Conservation (phyloP, 2,329 filamentous ascomycete species). For the Xylariaceae sp. region DNA sequence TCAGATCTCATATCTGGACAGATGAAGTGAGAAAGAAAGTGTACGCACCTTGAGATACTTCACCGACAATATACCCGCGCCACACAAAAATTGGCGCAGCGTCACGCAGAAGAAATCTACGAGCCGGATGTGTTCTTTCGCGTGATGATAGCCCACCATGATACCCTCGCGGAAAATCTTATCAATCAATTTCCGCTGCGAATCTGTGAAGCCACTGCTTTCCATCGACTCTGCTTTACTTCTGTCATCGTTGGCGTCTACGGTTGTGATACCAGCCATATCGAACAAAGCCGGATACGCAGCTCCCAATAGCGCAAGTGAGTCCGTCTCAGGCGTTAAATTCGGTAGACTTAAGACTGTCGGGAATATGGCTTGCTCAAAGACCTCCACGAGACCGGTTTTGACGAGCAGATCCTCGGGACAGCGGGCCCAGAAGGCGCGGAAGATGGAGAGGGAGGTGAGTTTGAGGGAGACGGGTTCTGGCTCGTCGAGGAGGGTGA, state of each 20-base stretch:
- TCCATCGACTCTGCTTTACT: background rate
- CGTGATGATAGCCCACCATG: constrained; percentile 51
- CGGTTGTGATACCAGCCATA: constrained; percentile 41
- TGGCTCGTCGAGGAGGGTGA: constrained; percentile 63
- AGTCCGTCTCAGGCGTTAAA: constrained; percentile 69
- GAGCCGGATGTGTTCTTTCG: constrained; percentile 53
- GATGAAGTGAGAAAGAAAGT: background rate
- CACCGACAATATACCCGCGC: constrained; percentile 56
- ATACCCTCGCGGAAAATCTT: constrained; percentile 52
- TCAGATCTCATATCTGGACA: background rate
- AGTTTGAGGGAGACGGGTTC: constrained; percentile 44
- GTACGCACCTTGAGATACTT: constrained; percentile 60
- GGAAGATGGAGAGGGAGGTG: constrained; percentile 51
- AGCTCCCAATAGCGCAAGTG: constrained; percentile 55
- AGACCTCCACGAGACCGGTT: constrained; percentile 62
- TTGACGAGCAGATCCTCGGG: constrained; percentile 48
- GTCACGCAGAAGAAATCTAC: constrained; percentile 51
- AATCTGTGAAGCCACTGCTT: constrained; percentile 19
- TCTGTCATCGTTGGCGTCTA: background rate
- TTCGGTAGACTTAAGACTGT: constrained; percentile 71
- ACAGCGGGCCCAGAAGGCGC: constrained; percentile 50
- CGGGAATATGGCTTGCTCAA: constrained; percentile 64
- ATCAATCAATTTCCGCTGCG: constrained; percentile 43
- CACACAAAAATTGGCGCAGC: constrained; percentile 44
- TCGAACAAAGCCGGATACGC: constrained; percentile 63